A percentile compares a stretch with the other conserved stretches of the same genome.
Evolutionary conservation across 1,139 yeast species (phyloP).

Genomic region (Geotrichum siamense): DNA sequence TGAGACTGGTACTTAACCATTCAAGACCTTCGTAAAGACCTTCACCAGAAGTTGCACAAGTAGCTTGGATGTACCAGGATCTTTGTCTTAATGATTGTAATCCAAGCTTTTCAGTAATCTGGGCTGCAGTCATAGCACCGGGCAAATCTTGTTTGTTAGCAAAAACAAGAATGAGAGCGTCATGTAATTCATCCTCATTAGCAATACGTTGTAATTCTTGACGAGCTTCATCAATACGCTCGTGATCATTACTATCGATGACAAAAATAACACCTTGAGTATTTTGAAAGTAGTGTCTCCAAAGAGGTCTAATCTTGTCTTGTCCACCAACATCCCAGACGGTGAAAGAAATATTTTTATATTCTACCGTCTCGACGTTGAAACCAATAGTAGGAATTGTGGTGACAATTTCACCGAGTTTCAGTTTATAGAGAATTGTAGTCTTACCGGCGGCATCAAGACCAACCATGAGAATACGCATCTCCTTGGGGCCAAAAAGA

Average conservation of each 20-base stretch:
- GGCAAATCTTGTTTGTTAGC: conserved; percentile 95
- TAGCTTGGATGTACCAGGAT: conserved; percentile 92
- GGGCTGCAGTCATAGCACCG: conserved; percentile 93
- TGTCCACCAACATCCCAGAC: conserved; percentile 99
- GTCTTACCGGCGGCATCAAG: conserved; percentile 90
- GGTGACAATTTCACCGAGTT: conserved; percentile 87
- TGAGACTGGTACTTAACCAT: conserved; percentile 52
- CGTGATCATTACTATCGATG: conserved; percentile 89
- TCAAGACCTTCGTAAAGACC: conserved; percentile 93
- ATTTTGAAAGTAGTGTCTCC: conserved; percentile 95
- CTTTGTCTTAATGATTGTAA: conserved; percentile 88
- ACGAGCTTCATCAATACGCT: conserved; percentile 87
- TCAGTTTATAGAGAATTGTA: conserved; percentile 81
- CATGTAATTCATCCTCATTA: conserved; percentile 88
- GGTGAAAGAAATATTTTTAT: conserved; percentile 88
- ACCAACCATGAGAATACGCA: conserved; percentile 48
- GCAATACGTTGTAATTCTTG: conserved; percentile 92
- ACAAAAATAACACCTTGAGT: conserved; percentile 91
- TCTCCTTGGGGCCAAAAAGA: conserved; percentile 52
- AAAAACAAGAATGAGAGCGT: conserved; percentile 58
- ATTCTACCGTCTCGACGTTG: conserved; percentile 91
- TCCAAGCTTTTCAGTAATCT: conserved; percentile 86
- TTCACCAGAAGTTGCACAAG: conserved; percentile 92
- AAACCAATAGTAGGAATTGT: conserved; percentile 92
- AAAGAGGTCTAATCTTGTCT: conserved; percentile 88